These are phyloP conservation scores for Aureobasidium sp. DNA, from an alignment of 2,329 filamentous ascomycete species.

Conservation along the genomic window DNA sequence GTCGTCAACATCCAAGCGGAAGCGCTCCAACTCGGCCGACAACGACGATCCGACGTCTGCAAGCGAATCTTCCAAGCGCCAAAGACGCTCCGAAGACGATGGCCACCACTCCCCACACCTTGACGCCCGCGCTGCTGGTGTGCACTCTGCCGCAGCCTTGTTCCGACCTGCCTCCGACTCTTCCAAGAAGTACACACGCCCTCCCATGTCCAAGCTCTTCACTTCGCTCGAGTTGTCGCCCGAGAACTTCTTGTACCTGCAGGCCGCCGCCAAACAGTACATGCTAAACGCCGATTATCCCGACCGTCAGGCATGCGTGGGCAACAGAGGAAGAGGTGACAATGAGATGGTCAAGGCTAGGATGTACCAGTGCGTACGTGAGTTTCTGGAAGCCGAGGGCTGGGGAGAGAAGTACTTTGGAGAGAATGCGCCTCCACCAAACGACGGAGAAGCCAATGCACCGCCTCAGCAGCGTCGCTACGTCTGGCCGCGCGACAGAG, in stretches of 20 bases:
- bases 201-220: conserved; percentile 53
- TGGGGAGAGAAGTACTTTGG: conserved; percentile 38
- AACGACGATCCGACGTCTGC: background rate
- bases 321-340: conserved; percentile 40
- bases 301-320: conserved; percentile 51
- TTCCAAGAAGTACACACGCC: conserved; percentile 49
- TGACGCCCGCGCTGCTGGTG: conserved; percentile 43
- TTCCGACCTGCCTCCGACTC: conserved; percentile 41
- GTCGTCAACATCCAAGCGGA: background rate
- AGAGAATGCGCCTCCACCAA: conserved; percentile 25
- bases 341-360: conserved; percentile 51
- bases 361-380: conserved; percentile 50
- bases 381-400: conserved; percentile 45
- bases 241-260: conserved; percentile 50
- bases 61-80: conserved; percentile 12
- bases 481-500: conserved; percentile 49
- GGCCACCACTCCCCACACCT: conserved; percentile 12
- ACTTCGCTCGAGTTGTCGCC: conserved; percentile 49
- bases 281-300: conserved; percentile 51
- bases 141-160: conserved; percentile 35
- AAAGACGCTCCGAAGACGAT: background rate
- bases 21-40: background rate
- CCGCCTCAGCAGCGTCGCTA: conserved; percentile 30
- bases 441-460: conserved; percentile 16
- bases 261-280: conserved; percentile 49